Percentiles rank a stretch among this genome's conserved stretches.
These are phyloP conservation scores for Botrytis cinerea DNA, from an alignment of 2,329 filamentous ascomycete species.

Conservation along the genomic window DNA sequence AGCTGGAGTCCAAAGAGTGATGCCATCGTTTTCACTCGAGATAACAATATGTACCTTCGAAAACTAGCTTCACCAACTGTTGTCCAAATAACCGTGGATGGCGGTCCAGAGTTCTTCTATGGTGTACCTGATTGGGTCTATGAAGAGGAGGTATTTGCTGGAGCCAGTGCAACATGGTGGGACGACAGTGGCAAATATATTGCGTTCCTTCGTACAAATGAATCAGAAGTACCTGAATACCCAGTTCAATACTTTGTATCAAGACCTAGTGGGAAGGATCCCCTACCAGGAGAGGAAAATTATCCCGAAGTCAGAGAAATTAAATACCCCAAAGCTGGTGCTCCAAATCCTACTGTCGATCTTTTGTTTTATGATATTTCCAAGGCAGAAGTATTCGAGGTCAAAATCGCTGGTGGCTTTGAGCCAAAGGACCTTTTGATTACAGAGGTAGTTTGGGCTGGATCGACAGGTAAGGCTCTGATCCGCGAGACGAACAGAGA, in stretches of 20 bases:
- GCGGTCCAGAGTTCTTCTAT: conserved; percentile 87
- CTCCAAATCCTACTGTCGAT: conserved; percentile 87
- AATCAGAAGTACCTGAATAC: conserved; percentile 87
- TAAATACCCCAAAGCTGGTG: conserved; percentile 96
- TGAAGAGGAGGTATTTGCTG: conserved; percentile 77
- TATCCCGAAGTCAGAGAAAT: conserved; percentile 90
- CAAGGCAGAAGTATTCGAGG: conserved; percentile 75
- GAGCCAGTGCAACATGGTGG: conserved; percentile 92
- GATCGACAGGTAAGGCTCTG: conserved; percentile 69
- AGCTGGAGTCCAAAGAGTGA: conserved; percentile 87
- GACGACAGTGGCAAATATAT: conserved; percentile 85
- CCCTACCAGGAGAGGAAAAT: conserved; percentile 71
- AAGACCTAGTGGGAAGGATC: conserved; percentile 72
- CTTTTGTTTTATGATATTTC: conserved; percentile 85
- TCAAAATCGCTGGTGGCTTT: conserved; percentile 77
- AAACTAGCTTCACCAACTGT: conserved; percentile 50
- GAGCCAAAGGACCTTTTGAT: conserved; percentile 81
- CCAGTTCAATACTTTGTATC: conserved; percentile 92
- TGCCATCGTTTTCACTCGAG: conserved; percentile 81
- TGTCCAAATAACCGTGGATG: conserved; percentile 77
- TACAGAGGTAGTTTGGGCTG: conserved; percentile 90
- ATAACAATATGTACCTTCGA: conserved; percentile 89
- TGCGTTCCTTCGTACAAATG: conserved; percentile 91
- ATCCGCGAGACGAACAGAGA: conserved; percentile 93
- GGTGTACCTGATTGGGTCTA: conserved; percentile 98